A percentile compares a stretch with the other conserved stretches of the same genome.
These are phyloP conservation scores for Plasmodiophora brassicae DNA, from an alignment of 208 protist genomes.

Conservation along the genomic window DNA sequence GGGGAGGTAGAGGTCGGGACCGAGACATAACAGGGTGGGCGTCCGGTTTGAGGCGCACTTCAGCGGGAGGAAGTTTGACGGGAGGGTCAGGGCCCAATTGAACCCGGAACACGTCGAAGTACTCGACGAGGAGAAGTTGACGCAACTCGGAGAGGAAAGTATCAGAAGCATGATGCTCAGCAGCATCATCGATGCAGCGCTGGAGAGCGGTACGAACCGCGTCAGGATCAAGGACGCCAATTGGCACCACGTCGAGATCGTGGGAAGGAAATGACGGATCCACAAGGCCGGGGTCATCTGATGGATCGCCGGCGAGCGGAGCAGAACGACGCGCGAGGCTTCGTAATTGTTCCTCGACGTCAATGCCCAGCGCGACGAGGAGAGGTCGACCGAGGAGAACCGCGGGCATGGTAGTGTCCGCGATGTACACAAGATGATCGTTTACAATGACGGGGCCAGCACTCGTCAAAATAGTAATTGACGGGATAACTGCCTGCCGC, in stretches of 20 bases:
- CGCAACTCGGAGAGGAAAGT: background rate
- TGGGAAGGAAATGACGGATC: no score
- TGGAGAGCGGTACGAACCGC: background rate
- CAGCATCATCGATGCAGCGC: background rate
- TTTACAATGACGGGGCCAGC: constrained; percentile 3
- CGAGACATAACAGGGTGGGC: background rate
- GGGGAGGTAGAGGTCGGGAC: background rate
- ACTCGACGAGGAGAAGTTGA: background rate
- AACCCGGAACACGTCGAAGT: background rate
- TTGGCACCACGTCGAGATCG: background rate
- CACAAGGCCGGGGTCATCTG: background rate
- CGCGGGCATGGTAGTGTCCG: background rate
- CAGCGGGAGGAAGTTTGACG: background rate
- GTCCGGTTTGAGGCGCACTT: background rate
- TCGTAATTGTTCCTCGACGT: constrained; percentile 6
- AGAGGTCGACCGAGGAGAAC: background rate
- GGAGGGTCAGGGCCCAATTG: background rate
- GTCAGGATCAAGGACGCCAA: background rate
- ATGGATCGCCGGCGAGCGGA: background rate
- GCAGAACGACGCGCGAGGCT: background rate
- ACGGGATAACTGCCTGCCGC: background rate
- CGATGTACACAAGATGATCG: background rate
- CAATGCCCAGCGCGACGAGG: background rate
- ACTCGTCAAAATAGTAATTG: background rate
- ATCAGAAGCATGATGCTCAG: background rate